Evolutionary conservation across 2,329 filamentous ascomycete genomes (phyloP), one percentile per base, ranked within the genome.

Genomic region (Proliferodiscus dingleyae): DNA sequence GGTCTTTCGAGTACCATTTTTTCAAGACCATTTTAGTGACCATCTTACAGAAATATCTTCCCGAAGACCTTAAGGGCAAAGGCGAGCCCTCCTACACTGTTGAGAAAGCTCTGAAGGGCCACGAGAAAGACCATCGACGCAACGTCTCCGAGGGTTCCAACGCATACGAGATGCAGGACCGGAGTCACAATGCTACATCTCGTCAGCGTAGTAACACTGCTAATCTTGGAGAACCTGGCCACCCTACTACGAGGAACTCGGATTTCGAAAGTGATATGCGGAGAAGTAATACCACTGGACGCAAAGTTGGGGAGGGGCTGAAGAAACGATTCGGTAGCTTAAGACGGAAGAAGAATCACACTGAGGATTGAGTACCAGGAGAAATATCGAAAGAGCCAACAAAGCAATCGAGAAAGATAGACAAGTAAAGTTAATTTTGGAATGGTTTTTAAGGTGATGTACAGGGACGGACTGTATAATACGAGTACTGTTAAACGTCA

Each of bases 11-110:
- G 18, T 19, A n/a, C 13, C 13, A 2, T 26, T 33, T 19, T 21
- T 15, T 6, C 13, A 13, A 19, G 7, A 24, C 5, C 19, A 9
- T 40, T 1, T 10, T n/a, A 3, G 9, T 21, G 7, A 29, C 11
- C 28, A 5, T 43, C 70, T n/a, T 66, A 58, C 49, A 82, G 78
- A 62, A 78, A 56, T 93, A 94, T 64, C 78, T 80, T 45, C 82
- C 84, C 5, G 78, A 85, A 36, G 88, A 94, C 60, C 74, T 87
- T 52, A 90, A 91, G 65, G 88, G 87, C 59, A 89, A 93, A 66
- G 85, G 85, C 36, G 86, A 91, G 61, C 85, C 87, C 2, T 80
- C 78, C 2, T 93, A 78, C 67, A 78, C 80, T 6, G 74, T 85
- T 26, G 87, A 91, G 57, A 78, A 78, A 51, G 77, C 79, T 1